Evolutionary conservation across 75 land plant genomes (phyloP).

Genomic region (Larix kaempferi): DNA sequence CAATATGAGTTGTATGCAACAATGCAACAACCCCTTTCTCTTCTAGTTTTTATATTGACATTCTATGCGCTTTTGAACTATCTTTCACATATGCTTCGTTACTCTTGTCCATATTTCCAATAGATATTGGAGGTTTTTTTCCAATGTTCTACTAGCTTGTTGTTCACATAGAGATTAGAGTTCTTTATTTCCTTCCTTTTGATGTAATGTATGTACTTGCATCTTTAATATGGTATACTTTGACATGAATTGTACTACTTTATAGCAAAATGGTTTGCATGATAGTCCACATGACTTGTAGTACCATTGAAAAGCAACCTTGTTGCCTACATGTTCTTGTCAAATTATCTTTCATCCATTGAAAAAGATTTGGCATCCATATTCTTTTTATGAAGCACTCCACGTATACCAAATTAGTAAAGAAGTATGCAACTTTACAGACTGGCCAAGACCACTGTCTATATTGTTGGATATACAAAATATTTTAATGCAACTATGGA

Average conservation of each 20-base stretch:
- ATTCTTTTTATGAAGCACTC: slow-evolving; percentile 71
- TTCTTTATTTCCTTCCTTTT: not conserved
- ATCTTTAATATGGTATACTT: slow-evolving; percentile 4
- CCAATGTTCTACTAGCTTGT: slow-evolving; percentile 1
- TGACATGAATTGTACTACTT: not conserved
- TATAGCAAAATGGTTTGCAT: slow-evolving; percentile 8
- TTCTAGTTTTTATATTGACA: slow-evolving; percentile 59
- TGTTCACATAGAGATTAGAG: slow-evolving; percentile 4
- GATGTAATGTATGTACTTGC: slow-evolving; percentile 7
- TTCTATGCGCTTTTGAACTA: not conserved
- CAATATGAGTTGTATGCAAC: slow-evolving; percentile 54
- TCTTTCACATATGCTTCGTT: too few relatives aligned
- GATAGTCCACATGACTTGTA: slow-evolving; percentile 14
- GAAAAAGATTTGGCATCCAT: slow-evolving; percentile 87
- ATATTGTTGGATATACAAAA: slow-evolving; percentile 80
- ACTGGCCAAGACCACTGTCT: slow-evolving; percentile 78
- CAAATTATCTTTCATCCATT: slow-evolving; percentile 82
- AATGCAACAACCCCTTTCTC: slow-evolving; percentile 46
- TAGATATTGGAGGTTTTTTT: not conserved
- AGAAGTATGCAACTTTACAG: slow-evolving; percentile 88
- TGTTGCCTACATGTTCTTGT: slow-evolving; percentile 79
- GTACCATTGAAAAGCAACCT: slow-evolving; percentile 37
- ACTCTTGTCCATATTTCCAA: not conserved
- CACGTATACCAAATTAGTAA: slow-evolving; percentile 89
- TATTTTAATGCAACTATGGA: slow-evolving; percentile 90